Evolutionary conservation across 1,284 basidiomycete genomes (phyloP).

Genomic region (Clitocybe nebularis): DNA sequence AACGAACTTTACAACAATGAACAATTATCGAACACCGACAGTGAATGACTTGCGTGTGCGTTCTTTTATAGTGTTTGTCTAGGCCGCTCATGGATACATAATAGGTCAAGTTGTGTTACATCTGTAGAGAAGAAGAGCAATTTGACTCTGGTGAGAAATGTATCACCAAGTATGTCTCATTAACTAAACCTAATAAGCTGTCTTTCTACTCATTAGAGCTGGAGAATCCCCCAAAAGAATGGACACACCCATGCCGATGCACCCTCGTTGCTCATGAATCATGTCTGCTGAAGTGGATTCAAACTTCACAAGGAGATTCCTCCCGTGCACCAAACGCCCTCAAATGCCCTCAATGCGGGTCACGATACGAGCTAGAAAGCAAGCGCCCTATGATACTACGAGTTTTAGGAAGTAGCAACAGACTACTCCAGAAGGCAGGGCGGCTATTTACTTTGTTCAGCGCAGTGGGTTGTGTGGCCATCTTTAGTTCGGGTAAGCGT

Average conservation of each 20-base stretch:
- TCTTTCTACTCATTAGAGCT: constrained; percentile 9
- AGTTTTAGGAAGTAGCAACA: constrained; percentile 47
- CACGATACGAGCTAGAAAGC: constrained; percentile 63
- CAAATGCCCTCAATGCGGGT: constrained; percentile 76
- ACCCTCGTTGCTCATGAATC: constrained; percentile 76
- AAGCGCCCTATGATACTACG: constrained; percentile 49
- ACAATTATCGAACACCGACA: constrained; percentile 27
- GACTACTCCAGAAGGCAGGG: constrained; percentile 43
- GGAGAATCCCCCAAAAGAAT: constrained; percentile 43
- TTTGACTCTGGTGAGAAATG: constrained; percentile 43
- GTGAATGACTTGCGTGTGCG: constrained; percentile 43
- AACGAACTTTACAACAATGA: too few relatives aligned
- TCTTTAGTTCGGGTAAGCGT: constrained; percentile 35
- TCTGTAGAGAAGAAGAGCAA: constrained; percentile 70
- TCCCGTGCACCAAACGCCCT: constrained; percentile 56
- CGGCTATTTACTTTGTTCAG: constrained; percentile 45
- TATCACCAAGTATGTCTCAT: neutral
- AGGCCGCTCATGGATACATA: constrained; percentile 1
- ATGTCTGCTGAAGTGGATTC: constrained; percentile 75
- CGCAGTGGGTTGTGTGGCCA: constrained; percentile 38
- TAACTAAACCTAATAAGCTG: constrained; percentile 1
- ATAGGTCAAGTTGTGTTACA: constrained; percentile 73
- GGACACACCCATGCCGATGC: constrained; percentile 78
- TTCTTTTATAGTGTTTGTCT: neutral
- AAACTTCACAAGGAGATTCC: constrained; percentile 54